Conservation (phyloP, 768 basidiomycete genomes). For the Suillus cothurnatus region DNA sequence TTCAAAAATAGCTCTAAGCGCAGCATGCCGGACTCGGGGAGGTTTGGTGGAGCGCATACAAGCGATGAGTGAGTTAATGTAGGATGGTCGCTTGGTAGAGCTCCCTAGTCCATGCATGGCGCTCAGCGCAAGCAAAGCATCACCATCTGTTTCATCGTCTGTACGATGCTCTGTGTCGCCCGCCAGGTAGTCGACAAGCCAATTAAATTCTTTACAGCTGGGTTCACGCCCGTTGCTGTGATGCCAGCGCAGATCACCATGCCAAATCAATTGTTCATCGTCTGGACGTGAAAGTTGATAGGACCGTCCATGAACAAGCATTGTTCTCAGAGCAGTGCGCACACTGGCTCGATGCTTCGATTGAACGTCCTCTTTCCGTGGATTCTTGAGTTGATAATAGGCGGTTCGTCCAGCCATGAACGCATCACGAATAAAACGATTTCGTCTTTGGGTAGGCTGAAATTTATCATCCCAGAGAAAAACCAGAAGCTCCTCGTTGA, state of each 20-base stretch:
- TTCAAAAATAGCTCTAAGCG: neutral
- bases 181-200: neutral
- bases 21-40: neutral
- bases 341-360: neutral
- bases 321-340: neutral
- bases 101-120: neutral
- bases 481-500: rapidly evolving
- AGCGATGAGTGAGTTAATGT: neutral
- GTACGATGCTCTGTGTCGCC: rapidly evolving
- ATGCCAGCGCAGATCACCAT: neutral
- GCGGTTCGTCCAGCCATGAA: neutral
- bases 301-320: neutral
- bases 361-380: neutral
- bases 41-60: neutral
- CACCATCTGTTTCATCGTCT: neutral
- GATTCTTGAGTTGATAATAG: too few species aligned
- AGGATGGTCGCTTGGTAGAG: neutral
- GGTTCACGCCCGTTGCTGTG: neutral
- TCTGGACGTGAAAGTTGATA: neutral
- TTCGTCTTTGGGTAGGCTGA: neutral
- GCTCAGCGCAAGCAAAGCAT: neutral
- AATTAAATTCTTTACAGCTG: neutral
- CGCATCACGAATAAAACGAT: neutral
- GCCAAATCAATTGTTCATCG: neutral
- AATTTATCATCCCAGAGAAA: too few species aligned